Percentiles rank a stretch among this genome's conserved stretches.
Conservation (phyloP, 306 rosid genomes). For the Fagus sylvatica region DNA sequence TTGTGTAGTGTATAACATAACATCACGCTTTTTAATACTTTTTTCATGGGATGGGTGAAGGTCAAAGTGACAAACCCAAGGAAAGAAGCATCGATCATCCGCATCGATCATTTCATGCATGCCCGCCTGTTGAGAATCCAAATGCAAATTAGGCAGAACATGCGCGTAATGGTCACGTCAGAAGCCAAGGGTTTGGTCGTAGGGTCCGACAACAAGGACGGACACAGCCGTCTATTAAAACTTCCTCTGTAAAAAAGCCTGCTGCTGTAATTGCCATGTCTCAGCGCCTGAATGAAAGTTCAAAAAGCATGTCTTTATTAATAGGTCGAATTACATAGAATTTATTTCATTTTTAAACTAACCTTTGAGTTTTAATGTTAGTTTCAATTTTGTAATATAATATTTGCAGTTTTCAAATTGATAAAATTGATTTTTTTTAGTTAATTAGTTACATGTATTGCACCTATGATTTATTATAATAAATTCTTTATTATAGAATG, state of each 20-base stretch:
- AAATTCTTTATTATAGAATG: too few relatives aligned
- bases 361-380: too few relatives aligned
- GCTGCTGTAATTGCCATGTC: not conserved
- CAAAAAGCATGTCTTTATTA: not conserved
- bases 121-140: conserved; percentile 25
- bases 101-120: not conserved
- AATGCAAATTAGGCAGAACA: conserved; percentile 18
- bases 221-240: conserved; percentile 41
- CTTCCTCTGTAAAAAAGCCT: conserved; percentile 5
- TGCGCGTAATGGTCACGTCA: conserved; percentile 61
- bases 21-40: not conserved
- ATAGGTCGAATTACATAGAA: too few relatives aligned
- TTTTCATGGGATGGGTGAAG: not conserved
- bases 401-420: too few relatives aligned
- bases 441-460: too few relatives aligned
- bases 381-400: too few relatives aligned
- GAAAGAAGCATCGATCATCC: not conserved
- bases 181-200: conserved; percentile 12
- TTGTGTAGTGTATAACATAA: not conserved
- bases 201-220: conserved; percentile 43
- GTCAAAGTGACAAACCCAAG: conserved; percentile 19
- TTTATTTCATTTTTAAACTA: too few relatives aligned
- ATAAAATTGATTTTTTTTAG: too few relatives aligned
- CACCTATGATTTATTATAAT: too few relatives aligned
- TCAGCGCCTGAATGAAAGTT: not conserved